Percentiles rank a stretch among this genome's conserved stretches.
Evolutionary conservation across 768 basidiomycete genomes (phyloP).

Genomic region (Leccinum aurantiacum): DNA sequence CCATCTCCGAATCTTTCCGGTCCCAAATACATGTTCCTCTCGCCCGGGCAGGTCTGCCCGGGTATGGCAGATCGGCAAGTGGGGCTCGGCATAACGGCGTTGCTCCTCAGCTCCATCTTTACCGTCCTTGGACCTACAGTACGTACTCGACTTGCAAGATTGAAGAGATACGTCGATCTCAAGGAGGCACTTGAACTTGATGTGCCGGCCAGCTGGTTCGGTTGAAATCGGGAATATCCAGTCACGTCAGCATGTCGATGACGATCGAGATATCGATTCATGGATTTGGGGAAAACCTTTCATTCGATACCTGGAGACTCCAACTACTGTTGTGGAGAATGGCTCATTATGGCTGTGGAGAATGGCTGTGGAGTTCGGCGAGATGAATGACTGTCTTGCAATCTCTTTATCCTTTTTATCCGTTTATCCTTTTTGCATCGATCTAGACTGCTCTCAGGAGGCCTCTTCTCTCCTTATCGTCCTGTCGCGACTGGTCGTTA

Average conservation of each 20-base stretch:
- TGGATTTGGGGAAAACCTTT: background rate
- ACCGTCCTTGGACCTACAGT: background rate
- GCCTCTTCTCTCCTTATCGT: background rate
- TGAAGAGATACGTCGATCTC: background rate
- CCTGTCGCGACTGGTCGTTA: background rate
- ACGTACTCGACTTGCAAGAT: background rate
- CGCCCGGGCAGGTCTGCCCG: background rate
- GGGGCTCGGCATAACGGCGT: constrained; percentile 14
- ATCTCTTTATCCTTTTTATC: background rate
- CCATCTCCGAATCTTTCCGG: constrained; percentile 10
- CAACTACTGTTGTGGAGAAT: background rate
- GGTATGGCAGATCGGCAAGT: constrained; percentile 9
- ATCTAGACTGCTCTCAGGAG: background rate
- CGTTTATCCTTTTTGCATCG: background rate
- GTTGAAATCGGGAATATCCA: background rate
- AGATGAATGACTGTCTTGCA: background rate
- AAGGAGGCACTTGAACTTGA: background rate
- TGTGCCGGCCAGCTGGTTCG: background rate
- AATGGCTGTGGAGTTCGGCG: background rate
- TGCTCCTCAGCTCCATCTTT: background rate
- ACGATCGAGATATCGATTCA: background rate
- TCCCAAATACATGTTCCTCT: constrained; percentile 4
- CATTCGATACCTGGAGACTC: background rate
- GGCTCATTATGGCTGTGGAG: background rate
- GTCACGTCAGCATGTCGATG: background rate